Conservation (phyloP, 2,329 filamentous ascomycete species). For the Malbranchea zuffiana region DNA sequence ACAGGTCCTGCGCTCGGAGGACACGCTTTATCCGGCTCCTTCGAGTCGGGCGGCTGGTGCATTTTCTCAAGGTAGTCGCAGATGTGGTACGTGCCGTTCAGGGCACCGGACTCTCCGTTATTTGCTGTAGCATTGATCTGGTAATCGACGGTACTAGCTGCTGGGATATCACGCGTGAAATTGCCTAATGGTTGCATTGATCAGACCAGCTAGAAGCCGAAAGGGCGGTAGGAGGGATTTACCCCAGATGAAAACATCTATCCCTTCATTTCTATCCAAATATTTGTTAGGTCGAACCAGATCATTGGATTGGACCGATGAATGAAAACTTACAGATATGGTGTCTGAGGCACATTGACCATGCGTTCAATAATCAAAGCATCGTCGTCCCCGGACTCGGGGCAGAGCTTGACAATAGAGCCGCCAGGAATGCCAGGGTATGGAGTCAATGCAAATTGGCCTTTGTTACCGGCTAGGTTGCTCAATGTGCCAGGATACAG, state of each 20-base stretch:
- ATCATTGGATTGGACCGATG: too few relatives aligned
- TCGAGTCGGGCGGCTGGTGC: not conserved
- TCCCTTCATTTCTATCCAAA: not conserved
- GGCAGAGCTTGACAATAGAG: too few relatives aligned
- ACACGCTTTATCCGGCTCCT: not conserved
- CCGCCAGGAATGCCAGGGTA: too few relatives aligned
- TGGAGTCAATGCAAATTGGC: too few relatives aligned
- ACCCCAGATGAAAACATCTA: not conserved
- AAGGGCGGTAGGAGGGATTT: not conserved
- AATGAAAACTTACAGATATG: too few relatives aligned
- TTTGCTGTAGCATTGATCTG: not conserved
- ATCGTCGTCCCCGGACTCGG: too few relatives aligned
- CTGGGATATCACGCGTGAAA: not conserved
- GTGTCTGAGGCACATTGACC: too few relatives aligned
- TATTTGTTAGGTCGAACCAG: too few relatives aligned
- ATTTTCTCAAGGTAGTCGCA: constrained; percentile 1
- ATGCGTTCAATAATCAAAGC: too few relatives aligned
- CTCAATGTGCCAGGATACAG: too few relatives aligned
- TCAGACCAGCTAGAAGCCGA: not conserved
- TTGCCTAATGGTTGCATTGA: not conserved
- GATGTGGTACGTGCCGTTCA: not conserved
- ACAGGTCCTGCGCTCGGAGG: not conserved
- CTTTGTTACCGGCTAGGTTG: too few relatives aligned
- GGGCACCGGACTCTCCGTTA: not conserved
- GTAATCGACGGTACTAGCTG: not conserved